Evolutionary conservation across 352 stramenopile genomes (phyloP), one percentile per base, ranked within the genome.

Genomic region (Pythium brachiatum): DNA sequence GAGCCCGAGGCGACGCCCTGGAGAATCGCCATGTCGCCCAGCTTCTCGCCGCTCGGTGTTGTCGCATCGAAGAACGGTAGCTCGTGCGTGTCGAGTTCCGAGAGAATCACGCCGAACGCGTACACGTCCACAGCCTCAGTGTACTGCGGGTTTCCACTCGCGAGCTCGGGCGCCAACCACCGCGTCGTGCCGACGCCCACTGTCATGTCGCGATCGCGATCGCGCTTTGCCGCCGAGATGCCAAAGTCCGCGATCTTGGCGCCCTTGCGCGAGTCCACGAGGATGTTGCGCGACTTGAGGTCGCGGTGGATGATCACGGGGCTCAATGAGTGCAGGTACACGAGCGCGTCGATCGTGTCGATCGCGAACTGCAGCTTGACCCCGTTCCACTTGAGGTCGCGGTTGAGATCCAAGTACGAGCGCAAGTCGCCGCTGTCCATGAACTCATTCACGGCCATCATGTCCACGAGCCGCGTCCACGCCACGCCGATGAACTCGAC

Each of bases 211-310:
- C 63, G 43, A 54, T 77, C 68, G 27, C 76, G 69, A 54, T 77
- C 68, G 27, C 76, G 69, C 56, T 87, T 86, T 27, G 73, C 69
- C 5, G 76, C 70, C 25, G 81, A 88, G 13, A 88, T 79, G 7
- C 81, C 81, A 65, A 90, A 90, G 66, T 90, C 81, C 48, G 69
- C 77, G 16, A 90, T 64, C 55, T 90, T 90, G 29, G 81, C 81
- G 20, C 75, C 75, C 44, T 86, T 86, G 58, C 76, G 79, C 7
- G 70, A 71, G 60, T 88, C 76, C 12, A 90, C 60, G 18, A 90
- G 65, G 48, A 90, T 78, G 69, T 90, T 90, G 56, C 80, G 78
- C n/a, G 75, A 86, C 56, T 89, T 88, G 57, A 89, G 75, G 60
- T 89, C 80, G 31, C 80, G 78, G 57, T 89, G 80, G 63, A 89